Conservation (phyloP, 805 yeast genomes). For the Clavispora carvajalis region DNA sequence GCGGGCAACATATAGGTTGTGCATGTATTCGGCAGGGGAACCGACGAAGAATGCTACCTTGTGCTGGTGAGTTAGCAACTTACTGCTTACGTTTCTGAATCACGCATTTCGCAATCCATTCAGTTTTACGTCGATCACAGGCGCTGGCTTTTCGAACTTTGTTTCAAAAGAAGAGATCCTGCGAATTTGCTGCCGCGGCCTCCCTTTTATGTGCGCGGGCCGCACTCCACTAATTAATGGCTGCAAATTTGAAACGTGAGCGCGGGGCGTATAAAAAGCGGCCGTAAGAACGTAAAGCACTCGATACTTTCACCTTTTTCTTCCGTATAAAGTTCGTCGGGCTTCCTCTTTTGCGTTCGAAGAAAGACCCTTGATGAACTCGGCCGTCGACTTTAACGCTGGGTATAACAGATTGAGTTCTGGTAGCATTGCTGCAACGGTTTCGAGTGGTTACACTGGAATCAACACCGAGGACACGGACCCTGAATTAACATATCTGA, state of each 20-base stretch:
- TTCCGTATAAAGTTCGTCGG: not conserved
- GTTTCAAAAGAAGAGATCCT: not conserved
- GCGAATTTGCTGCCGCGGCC: not conserved
- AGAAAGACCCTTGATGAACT: not conserved
- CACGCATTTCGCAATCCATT: too few relatives aligned
- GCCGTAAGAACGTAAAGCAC: too few relatives aligned
- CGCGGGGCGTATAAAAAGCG: not conserved
- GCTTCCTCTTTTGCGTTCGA: not conserved
- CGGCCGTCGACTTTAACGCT: constrained; percentile 2
- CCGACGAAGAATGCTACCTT: too few relatives aligned
- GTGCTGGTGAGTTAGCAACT: too few relatives aligned
- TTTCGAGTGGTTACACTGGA: constrained; percentile 12
- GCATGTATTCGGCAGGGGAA: too few relatives aligned
- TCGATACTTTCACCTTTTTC: too few relatives aligned
- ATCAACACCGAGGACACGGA: constrained; percentile 11
- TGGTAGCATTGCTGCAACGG: constrained; percentile 14
- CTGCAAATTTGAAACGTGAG: constrained; percentile 3
- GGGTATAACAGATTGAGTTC: constrained; percentile 8
- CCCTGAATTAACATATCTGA: constrained; percentile 8
- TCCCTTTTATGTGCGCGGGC: not conserved
- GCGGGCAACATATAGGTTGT: constrained; percentile 13
- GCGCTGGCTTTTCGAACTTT: too few relatives aligned
- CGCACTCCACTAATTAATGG: not conserved
- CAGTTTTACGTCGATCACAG: too few relatives aligned
- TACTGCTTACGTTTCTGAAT: too few relatives aligned